phyloP scores from a whole-genome alignment of 208 protist genomes.

The Trypanosoma scelopori region DNA sequence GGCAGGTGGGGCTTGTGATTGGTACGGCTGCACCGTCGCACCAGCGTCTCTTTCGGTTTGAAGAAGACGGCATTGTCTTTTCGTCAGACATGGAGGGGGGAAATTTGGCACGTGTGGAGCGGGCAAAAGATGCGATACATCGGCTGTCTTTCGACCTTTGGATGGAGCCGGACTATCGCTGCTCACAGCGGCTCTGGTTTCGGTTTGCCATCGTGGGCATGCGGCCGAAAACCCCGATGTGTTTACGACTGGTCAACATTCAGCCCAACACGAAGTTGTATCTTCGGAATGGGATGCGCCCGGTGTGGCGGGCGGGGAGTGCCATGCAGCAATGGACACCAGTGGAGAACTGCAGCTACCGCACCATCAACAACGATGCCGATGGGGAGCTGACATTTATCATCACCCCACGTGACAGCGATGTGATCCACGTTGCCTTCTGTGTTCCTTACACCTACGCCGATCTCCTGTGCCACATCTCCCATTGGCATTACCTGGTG shows the following conservation, averaged over 20 bases:
- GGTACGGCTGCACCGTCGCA: conserved; percentile 57
- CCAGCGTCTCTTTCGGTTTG: conserved; percentile 58
- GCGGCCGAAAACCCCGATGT: conserved; percentile 40
- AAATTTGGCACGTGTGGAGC: conserved; percentile 82
- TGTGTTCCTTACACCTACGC: conserved; percentile 86
- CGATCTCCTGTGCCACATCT: conserved; percentile 83
- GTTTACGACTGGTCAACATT: conserved; percentile 71
- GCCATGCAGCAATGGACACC: conserved; percentile 49
- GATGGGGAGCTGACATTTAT: conserved; percentile 78
- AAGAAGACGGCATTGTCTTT: conserved; percentile 52
- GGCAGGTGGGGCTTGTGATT: conserved; percentile 69
- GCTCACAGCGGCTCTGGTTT: conserved; percentile 88
- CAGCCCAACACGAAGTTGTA: conserved; percentile 82
- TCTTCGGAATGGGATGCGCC: conserved; percentile 70
- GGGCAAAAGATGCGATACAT: conserved; percentile 31
- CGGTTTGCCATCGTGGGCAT: conserved; percentile 71
- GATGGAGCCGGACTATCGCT: conserved; percentile 68
- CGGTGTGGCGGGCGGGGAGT: conserved; percentile 71
- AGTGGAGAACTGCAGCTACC: conserved; percentile 75
- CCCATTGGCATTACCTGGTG: conserved; percentile 74
- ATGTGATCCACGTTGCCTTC: conserved; percentile 83
- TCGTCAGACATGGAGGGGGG: conserved; percentile 76
- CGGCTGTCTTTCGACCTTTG: conserved; percentile 55
- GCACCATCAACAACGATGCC: conserved; percentile 43
- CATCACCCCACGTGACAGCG: conserved; percentile 44